A percentile compares a stretch with the other conserved stretches of the same genome.
phyloP scores from a whole-genome alignment of 306 rosid species.

The Mucuna pruriens region DNA sequence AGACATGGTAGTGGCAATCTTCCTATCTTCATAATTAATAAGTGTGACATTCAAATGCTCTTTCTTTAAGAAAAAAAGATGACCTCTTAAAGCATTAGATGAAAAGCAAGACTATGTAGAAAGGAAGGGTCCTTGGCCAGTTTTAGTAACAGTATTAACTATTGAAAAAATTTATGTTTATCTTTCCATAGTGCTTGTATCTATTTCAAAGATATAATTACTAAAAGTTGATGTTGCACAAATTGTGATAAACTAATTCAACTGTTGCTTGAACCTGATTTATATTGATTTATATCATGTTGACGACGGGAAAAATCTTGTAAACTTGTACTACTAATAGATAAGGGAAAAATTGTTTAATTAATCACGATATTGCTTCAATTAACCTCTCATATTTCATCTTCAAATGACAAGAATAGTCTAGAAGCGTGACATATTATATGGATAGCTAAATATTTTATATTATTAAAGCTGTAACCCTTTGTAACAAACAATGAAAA shows the following conservation, averaged over 20 bases:
- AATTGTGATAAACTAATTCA: background rate
- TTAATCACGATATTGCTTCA: background rate
- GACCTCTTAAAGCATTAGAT: background rate
- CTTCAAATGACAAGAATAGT: constrained; percentile 10
- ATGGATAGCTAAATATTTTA: background rate
- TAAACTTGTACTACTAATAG: background rate
- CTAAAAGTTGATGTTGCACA: background rate
- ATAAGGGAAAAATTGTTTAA: background rate
- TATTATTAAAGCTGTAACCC: background rate
- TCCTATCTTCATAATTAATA: too few species aligned
- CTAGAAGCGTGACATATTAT: background rate
- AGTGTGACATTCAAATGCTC: background rate
- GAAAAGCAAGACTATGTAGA: constrained; percentile 18
- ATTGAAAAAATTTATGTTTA: background rate
- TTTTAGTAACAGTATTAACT: background rate
- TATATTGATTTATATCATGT: too few species aligned
- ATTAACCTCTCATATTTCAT: constrained; percentile 5
- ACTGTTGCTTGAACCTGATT: background rate
- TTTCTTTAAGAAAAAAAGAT: constrained; percentile 15
- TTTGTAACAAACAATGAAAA: background rate
- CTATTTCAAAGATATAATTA: background rate
- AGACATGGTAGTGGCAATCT: background rate
- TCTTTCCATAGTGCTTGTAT: background rate
- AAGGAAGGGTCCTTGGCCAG: background rate
- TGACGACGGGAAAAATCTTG: background rate